Base-by-base conservation (phyloP, 2,329 filamentous ascomycete species). In the Chlorencoelia australis region DNA sequence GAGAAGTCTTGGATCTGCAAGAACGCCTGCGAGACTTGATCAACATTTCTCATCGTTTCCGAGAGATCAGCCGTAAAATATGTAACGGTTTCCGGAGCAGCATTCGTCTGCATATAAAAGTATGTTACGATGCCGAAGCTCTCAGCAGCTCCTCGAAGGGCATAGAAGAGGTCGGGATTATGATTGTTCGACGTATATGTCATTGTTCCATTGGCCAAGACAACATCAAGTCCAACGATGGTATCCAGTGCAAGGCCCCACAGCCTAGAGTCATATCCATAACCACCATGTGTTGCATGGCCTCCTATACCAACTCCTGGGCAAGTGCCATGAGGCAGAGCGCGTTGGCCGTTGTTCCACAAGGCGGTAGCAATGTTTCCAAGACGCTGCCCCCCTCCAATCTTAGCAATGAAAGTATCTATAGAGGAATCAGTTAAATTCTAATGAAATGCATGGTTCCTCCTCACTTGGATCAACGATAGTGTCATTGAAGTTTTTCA, bases 401-500 rank as follows among this genome's bases (percentile, higher is more conserved):
- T 59, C 10, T 45, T 44, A 4, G 41, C 47, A 33, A 51, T 37
- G n/a, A 22, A 41, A 8, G 42, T 41, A 17, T 28, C 44, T 42
- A 4, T 25, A n/a, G n/a, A n/a, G n/a, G n/a, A n/a, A n/a, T n/a
- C n/a, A n/a, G n/a, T n/a, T n/a, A n/a, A n/a, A n/a, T n/a, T n/a
- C n/a, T n/a, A n/a, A n/a, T n/a, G n/a, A 1, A 11, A 11, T 5
- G 6, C 1, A 11, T 13, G 3, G 2, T 16, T 13, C 7, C 5
- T 36, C 16, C 14, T 18, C 37, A 47, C 46, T 16, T 24, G 31
- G 32, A 44, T 78, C 62, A 58, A 78, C 69, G 17, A 51, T 54
- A 47, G 77, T 71, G 21, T 62, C 44, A 39, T 71, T 59, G 21
- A 78, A 58, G 24, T 70, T 67, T 38, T 60, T 52, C 40, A 79